Evolutionary conservation across 75 land plant species (phyloP), one percentile per base, ranked within the genome.

Genomic region (Isoetes taiwanensis): DNA sequence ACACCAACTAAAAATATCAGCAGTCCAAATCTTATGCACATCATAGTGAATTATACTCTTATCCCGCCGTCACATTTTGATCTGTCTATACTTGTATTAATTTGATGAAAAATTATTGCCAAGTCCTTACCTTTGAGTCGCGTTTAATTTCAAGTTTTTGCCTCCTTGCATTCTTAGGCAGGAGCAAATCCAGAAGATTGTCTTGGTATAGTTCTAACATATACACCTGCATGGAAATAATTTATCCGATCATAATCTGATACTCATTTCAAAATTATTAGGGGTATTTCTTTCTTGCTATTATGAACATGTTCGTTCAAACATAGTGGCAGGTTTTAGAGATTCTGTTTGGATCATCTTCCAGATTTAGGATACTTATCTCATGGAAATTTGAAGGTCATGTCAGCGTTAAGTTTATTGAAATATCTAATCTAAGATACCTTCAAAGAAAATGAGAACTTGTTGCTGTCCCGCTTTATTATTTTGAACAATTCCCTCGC

Each of bases 371-470:
- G 9, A 37, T 37, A 14, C 9, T 37, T 9, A 37, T 37, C 39
- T 14, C 9, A 37, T 37, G 39, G 39, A 37, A 37, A 37, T 37
- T 9, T 37, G 9, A 37, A 37, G n/a, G n/a, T n/a, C n/a, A n/a
- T n/a, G n/a, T n/a, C n/a, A n/a, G n/a, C n/a, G n/a, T n/a, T n/a
- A n/a, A n/a, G n/a, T n/a, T n/a, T n/a, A n/a, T n/a, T n/a, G n/a
- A n/a, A n/a, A n/a, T n/a, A n/a, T n/a, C n/a, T n/a, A 25, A 3
- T 4, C 10, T 38, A 4, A 27, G 16, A 19, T 28, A 67, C 70
- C 70, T 67, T 67, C 29, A 67, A 32, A 19, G 38, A 52, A 33
- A 67, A 63, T 16, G 57, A 33, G 52, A 52, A 67, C 32, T 63
- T 67, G 26, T 67, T 63, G 23, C 40, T 12, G 30, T 67, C 70